Percentiles rank a stretch among this genome's conserved stretches.
Conservation (phyloP, 345 rosid species). For the Dovyalis caffra region DNA sequence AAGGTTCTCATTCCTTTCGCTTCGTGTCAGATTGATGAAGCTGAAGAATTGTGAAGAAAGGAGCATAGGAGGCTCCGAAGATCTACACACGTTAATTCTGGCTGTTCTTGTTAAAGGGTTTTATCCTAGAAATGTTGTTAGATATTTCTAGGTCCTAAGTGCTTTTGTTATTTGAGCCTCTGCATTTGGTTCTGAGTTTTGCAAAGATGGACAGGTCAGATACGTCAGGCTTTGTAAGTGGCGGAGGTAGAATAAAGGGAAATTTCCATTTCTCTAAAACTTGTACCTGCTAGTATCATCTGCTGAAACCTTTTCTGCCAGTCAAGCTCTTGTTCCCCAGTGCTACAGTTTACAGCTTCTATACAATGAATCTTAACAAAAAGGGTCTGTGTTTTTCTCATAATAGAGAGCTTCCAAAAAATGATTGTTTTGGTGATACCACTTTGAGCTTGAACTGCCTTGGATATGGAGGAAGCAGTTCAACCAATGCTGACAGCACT, state of each 20-base stretch:
- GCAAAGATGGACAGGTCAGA: conserved; percentile 77
- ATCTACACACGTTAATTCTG: conserved; percentile 28
- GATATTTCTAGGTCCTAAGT: conserved; percentile 28
- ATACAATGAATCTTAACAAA: conserved; percentile 63
- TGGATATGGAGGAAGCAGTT: conserved; percentile 47
- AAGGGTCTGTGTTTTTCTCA: conserved; percentile 38
- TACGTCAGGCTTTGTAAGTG: conserved; percentile 89
- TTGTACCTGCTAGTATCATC: conserved; percentile 23
- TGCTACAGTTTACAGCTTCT: conserved; percentile 13
- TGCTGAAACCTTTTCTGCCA: conserved; percentile 18
- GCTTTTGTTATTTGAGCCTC: conserved; percentile 9
- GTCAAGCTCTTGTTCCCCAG: conserved; percentile 9
- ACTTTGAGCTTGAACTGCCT: conserved; percentile 63
- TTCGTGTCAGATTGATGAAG: conserved; percentile 49
- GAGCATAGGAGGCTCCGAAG: conserved; percentile 46
- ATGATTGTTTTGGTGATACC: conserved; percentile 62
- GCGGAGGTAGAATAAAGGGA: conserved; percentile 46
- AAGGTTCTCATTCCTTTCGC: background rate
- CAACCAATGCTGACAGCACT: conserved; percentile 30
- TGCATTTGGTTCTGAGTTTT: conserved; percentile 10
- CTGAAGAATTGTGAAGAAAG: conserved; percentile 23
- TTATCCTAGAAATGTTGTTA: conserved; percentile 56
- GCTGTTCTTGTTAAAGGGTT: conserved; percentile 43
- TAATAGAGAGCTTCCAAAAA: conserved; percentile 37
- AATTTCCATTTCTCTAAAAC: conserved; percentile 32